These are phyloP conservation scores for Silene latifolia DNA, from an alignment of 148 eudicot genomes.

Conservation along the genomic window DNA sequence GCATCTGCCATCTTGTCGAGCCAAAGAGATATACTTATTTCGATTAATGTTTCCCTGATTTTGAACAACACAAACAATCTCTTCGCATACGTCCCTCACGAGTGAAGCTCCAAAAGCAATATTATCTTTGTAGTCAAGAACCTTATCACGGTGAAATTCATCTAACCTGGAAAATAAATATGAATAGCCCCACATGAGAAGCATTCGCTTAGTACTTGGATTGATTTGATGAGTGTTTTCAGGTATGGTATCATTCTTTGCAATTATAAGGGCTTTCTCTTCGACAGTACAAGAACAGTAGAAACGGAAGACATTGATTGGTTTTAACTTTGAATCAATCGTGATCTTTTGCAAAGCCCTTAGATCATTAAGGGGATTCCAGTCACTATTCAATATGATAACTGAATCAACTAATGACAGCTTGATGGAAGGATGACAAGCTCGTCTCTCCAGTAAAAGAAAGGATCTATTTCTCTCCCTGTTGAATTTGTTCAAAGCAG, in stretches of 20 bases:
- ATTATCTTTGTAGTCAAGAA: slow-evolving; percentile 18
- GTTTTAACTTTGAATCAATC: slow-evolving; percentile 48
- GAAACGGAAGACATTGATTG: slow-evolving; percentile 59
- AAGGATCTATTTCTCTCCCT: slow-evolving; percentile 38
- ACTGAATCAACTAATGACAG: slow-evolving; percentile 52
- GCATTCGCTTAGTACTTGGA: slow-evolving; percentile 39
- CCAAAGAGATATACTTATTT: slow-evolving; percentile 39
- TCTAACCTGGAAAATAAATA: slow-evolving; percentile 55
- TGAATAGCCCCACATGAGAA: slow-evolving; percentile 71
- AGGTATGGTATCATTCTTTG: slow-evolving; percentile 50
- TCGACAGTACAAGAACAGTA: slow-evolving; percentile 67
- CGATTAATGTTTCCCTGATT: slow-evolving; percentile 15
- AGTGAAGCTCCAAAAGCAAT: slow-evolving; percentile 32
- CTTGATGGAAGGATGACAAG: slow-evolving; percentile 53
- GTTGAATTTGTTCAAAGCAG: slow-evolving; percentile 51
- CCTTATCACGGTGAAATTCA: slow-evolving; percentile 35
- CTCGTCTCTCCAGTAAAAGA: slow-evolving; percentile 59
- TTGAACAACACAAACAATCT: slow-evolving; percentile 38
- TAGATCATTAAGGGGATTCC: slow-evolving; percentile 69
- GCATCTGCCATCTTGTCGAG: slow-evolving; percentile 38
- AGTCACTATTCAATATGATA: slow-evolving; percentile 63
- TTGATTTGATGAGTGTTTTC: slow-evolving; percentile 38
- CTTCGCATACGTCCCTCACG: slow-evolving; percentile 43
- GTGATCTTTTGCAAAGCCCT: slow-evolving; percentile 57
- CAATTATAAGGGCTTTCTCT: slow-evolving; percentile 58